phyloP scores from a whole-genome alignment of 345 rosid genomes.

The Gossypium herbaceum region DNA sequence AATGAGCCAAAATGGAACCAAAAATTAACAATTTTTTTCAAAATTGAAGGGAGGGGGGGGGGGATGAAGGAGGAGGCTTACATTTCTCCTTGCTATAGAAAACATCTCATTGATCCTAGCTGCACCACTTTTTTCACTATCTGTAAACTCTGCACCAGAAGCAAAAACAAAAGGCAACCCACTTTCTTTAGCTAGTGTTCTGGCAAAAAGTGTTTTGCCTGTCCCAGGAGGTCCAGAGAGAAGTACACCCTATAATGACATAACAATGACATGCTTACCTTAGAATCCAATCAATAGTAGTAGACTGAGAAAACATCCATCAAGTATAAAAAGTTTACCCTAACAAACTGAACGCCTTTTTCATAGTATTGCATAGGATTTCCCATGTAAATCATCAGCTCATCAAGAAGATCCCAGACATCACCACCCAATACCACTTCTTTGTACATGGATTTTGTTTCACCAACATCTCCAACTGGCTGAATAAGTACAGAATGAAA shows the following conservation, averaged over 20 bases:
- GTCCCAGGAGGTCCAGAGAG: slow-evolving; percentile 99
- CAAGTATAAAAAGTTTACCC: slow-evolving; percentile 49
- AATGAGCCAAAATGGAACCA: neutral
- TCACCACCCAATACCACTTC: slow-evolving; percentile 97
- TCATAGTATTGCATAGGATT: slow-evolving; percentile 95
- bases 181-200: slow-evolving; percentile 92
- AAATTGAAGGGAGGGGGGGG: neutral
- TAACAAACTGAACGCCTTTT: slow-evolving; percentile 75
- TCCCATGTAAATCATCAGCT: slow-evolving; percentile 88
- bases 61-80: slow-evolving; percentile 27
- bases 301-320: slow-evolving; percentile 1
- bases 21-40: neutral
- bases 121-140: slow-evolving; percentile 87
- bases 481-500: slow-evolving; percentile 32
- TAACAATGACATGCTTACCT: neutral
- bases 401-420: slow-evolving; percentile 98
- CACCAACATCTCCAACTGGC: slow-evolving; percentile 91
- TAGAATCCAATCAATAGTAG: slow-evolving; percentile 7
- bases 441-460: slow-evolving; percentile 83
- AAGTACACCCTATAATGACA: slow-evolving; percentile 77
- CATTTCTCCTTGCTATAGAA: slow-evolving; percentile 86
- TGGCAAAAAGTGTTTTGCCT: slow-evolving; percentile 94
- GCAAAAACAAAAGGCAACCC: slow-evolving; percentile 95
- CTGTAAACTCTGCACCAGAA: slow-evolving; percentile 95
- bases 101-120: slow-evolving; percentile 93